Evolutionary conservation across 2,329 filamentous ascomycete species (phyloP), one percentile per base, ranked within the genome.

Genomic region (Helicocarpus griseus): DNA sequence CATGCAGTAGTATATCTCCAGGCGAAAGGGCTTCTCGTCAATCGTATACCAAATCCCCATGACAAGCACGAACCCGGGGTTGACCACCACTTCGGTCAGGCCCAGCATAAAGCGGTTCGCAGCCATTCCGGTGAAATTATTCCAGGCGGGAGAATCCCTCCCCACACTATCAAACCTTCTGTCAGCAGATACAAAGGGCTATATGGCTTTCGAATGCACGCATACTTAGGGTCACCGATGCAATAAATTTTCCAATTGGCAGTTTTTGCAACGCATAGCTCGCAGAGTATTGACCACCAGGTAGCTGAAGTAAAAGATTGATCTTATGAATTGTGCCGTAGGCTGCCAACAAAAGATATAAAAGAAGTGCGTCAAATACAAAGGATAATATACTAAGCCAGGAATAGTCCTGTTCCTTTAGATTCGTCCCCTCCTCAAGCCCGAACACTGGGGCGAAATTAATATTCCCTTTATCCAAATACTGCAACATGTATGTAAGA

Each of bases 1-100:
- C 1, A 75, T 78, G 54, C 75, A 76, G 58, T 80, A 81, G 63
- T 77, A 82, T 0, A 73, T 67, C 47, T 77, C 77, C 5, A 79
- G 69, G 0, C 78, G 73, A 4, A 80, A 62, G 0, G 75, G 75
- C 48, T 77, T 74, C 5, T 77, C 71, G 6, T 69, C 64, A 0
- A 71, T 61, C 0, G 64, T 69, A 56, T 77, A 78, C 74, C 75
- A 79, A 65, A 76, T 75, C 4, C 70, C 65, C 24, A 76, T 73
- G 35, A 78, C 71, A 54, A 77, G 67, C 58, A 77, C 75, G 47
- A 76, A 76, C 5, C 70, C 70, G 0, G 76, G 73, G 0, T 73
- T 75, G 2, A 78, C 72, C 0, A 71, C 67, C 0, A 73, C 72
- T 57, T 77, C 75, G 11, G 76, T 71, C 1, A 71, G 51, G 5